Percentiles rank a stretch among this genome's conserved stretches.
Evolutionary conservation across 1,139 yeast genomes (phyloP).

Genomic region (Magnusiomyces ingens): DNA sequence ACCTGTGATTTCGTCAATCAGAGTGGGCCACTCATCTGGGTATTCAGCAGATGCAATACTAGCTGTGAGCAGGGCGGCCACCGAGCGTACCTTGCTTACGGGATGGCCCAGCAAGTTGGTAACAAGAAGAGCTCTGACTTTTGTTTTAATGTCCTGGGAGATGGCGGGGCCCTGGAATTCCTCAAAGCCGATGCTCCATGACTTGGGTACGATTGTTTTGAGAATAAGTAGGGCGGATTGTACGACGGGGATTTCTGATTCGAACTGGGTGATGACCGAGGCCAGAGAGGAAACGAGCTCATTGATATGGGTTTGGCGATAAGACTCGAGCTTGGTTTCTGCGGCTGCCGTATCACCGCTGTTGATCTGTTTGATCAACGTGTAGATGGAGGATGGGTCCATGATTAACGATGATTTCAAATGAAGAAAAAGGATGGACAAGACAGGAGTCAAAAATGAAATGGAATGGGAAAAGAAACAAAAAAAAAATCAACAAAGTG

Average conservation of each 20-base stretch:
- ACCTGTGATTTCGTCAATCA: constrained; percentile 46
- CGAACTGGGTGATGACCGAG: constrained; percentile 4
- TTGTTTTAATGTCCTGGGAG: constrained; percentile 44
- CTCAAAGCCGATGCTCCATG: constrained; percentile 83
- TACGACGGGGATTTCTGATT: constrained; percentile 25
- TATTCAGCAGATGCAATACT: constrained; percentile 85
- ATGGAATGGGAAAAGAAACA: too few relatives aligned
- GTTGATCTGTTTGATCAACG: constrained; percentile 12
- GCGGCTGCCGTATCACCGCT: constrained; percentile 14
- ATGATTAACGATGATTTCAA: constrained; percentile 1
- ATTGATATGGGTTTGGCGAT: constrained; percentile 10
- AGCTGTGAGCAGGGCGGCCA: constrained; percentile 68
- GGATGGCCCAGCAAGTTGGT: constrained; percentile 41
- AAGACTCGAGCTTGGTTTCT: constrained; percentile 12
- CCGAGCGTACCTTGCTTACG: constrained; percentile 56
- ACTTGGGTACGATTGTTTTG: constrained; percentile 55
- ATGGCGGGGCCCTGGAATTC: constrained; percentile 68
- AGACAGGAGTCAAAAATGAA: too few relatives aligned
- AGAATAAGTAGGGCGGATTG: constrained; percentile 68
- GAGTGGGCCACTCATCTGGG: constrained; percentile 93
- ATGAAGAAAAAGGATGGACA: too few relatives aligned
- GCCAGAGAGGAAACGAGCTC: constrained; percentile 10
- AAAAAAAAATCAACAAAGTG: too few relatives aligned
- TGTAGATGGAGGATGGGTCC: constrained; percentile 11
- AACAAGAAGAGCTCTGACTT: constrained; percentile 47